Conservation (phyloP, 1,284 basidiomycete genomes). For the Filobasidium uniguttulatum region DNA sequence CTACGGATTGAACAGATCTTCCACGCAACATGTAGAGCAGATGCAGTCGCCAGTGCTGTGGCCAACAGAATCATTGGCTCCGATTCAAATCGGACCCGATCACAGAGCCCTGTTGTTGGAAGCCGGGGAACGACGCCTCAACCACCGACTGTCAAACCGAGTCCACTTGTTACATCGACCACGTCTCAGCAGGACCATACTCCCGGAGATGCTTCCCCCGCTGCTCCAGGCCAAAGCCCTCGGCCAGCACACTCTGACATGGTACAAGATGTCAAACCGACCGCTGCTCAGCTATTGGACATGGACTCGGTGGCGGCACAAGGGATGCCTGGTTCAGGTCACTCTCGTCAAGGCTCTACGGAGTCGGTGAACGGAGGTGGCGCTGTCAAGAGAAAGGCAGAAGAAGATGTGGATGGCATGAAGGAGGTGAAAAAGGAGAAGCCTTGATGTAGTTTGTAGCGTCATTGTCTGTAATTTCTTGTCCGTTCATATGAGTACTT, state of each 20-base stretch:
- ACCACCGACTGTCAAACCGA: neutral
- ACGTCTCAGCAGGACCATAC: neutral
- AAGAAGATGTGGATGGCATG: constrained; percentile 3
- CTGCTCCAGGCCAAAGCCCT: too few species aligned
- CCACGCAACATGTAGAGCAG: constrained; percentile 82
- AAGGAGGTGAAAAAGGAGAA: constrained; percentile 15
- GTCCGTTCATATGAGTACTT: too few species aligned
- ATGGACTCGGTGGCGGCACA: neutral
- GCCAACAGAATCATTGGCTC: constrained; percentile 11
- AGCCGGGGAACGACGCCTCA: constrained; percentile 9
- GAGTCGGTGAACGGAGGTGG: neutral
- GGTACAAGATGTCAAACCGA: constrained; percentile 2
- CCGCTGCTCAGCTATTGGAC: neutral
- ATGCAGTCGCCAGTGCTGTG: constrained; percentile 34
- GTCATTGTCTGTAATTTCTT: too few species aligned
- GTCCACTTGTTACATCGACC: neutral
- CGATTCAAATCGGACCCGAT: neutral
- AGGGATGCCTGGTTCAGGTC: neutral
- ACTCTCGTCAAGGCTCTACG: neutral
- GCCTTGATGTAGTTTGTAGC: too few species aligned
- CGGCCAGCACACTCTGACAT: too few species aligned
- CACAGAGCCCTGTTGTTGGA: constrained; percentile 5
- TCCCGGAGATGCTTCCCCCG: neutral
- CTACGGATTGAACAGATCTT: constrained; percentile 62
- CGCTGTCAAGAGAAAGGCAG: constrained; percentile 12